Evolutionary conservation across 2,329 filamentous ascomycete species (phyloP).

Genomic region (Myriosclerotinia scirpicola): DNA sequence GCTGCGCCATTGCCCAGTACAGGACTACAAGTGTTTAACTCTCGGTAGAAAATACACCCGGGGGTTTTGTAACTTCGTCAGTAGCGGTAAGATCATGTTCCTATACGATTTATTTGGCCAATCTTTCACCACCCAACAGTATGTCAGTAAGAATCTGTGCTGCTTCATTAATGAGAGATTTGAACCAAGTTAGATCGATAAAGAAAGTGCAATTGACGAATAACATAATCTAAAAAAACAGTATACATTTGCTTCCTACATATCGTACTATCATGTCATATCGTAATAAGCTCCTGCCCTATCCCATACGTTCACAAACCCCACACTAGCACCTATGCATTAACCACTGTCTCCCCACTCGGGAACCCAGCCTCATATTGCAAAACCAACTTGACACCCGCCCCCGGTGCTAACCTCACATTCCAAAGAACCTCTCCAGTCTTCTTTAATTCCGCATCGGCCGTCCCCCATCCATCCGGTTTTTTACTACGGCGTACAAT

Average conservation of each 20-base stretch:
- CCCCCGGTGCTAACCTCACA: constrained; percentile 57
- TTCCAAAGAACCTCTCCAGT: constrained; percentile 60
- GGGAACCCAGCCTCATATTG: constrained; percentile 63
- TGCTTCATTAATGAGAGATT: too few species aligned
- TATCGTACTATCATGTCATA: constrained; percentile 4
- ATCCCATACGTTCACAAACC: not conserved
- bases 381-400: constrained; percentile 55
- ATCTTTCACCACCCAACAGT: not conserved
- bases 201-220: not conserved
- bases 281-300: not conserved
- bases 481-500: constrained; percentile 32
- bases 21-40: not conserved
- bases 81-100: not conserved
- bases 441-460: constrained; percentile 54
- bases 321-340: constrained; percentile 17
- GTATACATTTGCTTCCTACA: constrained; percentile 7
- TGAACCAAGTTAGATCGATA: not conserved
- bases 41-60: not conserved
- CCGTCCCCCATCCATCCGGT: constrained; percentile 52
- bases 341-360: constrained; percentile 47
- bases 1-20: not conserved
- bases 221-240: not conserved
- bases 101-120: constrained; percentile 3
- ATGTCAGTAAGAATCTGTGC: too few species aligned
- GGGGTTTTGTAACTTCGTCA: not conserved